phyloP scores from a whole-genome alignment of 352 stramenopile genomes.

The Phytophthora crassamura region DNA sequence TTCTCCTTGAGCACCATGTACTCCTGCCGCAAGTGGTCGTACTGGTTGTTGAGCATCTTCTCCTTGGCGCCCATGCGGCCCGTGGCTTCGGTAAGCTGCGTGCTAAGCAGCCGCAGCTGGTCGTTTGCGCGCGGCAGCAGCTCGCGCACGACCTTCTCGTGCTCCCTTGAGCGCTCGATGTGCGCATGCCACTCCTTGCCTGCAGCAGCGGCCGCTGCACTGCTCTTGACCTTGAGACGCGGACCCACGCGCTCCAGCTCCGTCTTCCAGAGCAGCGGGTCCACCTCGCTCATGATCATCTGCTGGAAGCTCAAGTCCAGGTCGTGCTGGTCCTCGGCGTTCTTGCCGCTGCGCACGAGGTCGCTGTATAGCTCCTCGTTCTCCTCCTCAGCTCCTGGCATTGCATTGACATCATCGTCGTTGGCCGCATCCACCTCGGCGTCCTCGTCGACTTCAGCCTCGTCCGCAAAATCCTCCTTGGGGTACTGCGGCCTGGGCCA shows the following conservation, averaged over 20 bases:
- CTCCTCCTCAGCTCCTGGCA: constrained; percentile 46
- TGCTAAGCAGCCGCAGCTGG: constrained; percentile 68
- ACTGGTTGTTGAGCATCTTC: constrained; percentile 86
- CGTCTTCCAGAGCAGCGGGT: constrained; percentile 84
- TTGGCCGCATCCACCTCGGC: constrained; percentile 62
- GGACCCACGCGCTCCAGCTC: constrained; percentile 85
- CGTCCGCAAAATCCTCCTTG: constrained; percentile 85
- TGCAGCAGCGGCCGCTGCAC: constrained; percentile 52
- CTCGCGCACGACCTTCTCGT: constrained; percentile 69
- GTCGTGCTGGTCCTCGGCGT: constrained; percentile 45
- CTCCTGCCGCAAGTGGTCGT: constrained; percentile 70
- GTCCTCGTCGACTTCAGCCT: constrained; percentile 77
- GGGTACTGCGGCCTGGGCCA: constrained; percentile 77
- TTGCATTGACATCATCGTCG: constrained; percentile 53
- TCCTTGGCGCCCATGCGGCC: constrained; percentile 74
- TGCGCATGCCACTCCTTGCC: constrained; percentile 83
- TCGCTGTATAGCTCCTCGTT: constrained; percentile 77
- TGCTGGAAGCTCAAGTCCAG: constrained; percentile 84
- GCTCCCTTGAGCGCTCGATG: constrained; percentile 78
- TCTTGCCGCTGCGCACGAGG: constrained; percentile 37
- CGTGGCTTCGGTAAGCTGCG: constrained; percentile 64
- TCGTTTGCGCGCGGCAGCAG: constrained; percentile 62
- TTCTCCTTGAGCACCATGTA: constrained; percentile 74
- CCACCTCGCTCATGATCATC: constrained; percentile 86
- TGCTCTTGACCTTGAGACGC: constrained; percentile 66